Evolutionary conservation across 768 basidiomycete species (phyloP), one percentile per base, ranked within the genome.

Genomic region (Megacollybia marginata): DNA sequence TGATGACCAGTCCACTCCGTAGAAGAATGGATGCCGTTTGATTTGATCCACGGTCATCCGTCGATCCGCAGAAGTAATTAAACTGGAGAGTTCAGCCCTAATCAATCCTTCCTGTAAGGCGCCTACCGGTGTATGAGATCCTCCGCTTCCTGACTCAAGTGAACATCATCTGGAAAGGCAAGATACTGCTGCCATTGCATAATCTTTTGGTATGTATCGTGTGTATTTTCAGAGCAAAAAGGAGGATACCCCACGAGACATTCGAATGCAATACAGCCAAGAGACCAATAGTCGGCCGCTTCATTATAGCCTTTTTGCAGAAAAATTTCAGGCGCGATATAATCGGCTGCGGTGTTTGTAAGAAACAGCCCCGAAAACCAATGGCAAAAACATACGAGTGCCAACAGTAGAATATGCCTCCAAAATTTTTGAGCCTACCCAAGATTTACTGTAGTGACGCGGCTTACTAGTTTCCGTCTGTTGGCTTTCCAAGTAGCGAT

Each of bases 401-500:
- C 94, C 94, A 54, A 97, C 95, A 10, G 96, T 98, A 3, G 94
- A 97, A 67, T 94, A 99, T 4, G 95, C 95, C 91, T 93, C 52
- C 16, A 51, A 28, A 28, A 28, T 6, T 28, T 28, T 2, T 28
- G 23, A 28, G 23, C 23, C 23, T 28, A 28, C 23, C 23, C 23
- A 28, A 6, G 23, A 28, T 6, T 28, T 28, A 6, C 4, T 28
- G 48, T 33, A 32, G n/a, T 36, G 33, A 31, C 32, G 18, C n/a
- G 9, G 64, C 77, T 49, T 60, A 92, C 92, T 53, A 99, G 74
- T 68, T 97, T 98, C 59, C 96, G 76, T 45, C 96, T 79, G 66
- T 98, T 99, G 11, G 94, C 95, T 66, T 97, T 98, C 96, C 95
- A 99, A 0, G 96, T 98, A 33, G 92, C 92, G 53, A 98, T 97